phyloP scores from a whole-genome alignment of 768 basidiomycete genomes.

The Roridomyces roridus region DNA sequence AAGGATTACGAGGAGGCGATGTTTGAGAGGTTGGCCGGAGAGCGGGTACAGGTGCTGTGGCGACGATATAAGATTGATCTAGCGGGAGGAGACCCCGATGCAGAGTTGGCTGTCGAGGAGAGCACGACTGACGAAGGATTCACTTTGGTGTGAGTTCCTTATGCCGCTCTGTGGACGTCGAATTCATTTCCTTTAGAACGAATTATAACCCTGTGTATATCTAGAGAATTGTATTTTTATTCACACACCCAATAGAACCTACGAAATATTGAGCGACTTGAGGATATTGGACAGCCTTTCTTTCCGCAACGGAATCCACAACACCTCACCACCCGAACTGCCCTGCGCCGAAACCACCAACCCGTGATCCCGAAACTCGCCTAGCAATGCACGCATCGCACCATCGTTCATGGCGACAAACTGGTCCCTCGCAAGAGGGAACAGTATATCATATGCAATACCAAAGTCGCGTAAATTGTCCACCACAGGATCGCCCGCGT shows the following conservation, averaged over 20 bases:
- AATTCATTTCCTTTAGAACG: too few species aligned
- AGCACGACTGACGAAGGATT: constrained; percentile 7
- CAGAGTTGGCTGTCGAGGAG: background rate
- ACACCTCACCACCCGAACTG: constrained; percentile 58
- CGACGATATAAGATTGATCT: constrained; percentile 53
- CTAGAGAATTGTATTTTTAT: too few species aligned
- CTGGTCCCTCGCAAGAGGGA: constrained; percentile 75
- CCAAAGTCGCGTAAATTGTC: constrained; percentile 61
- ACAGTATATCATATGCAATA: constrained; percentile 70
- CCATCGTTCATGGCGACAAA: constrained; percentile 92
- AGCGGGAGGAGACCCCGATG: constrained; percentile 19
- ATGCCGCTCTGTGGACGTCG: too few species aligned
- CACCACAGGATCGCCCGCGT: constrained; percentile 35
- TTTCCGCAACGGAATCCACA: constrained; percentile 89
- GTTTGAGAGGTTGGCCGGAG: constrained; percentile 60
- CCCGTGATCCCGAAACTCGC: constrained; percentile 92
- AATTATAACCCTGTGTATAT: too few species aligned
- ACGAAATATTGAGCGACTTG: constrained; percentile 13
- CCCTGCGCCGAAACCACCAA: constrained; percentile 66
- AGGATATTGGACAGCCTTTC: constrained; percentile 67
- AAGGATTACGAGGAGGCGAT: constrained; percentile 54
- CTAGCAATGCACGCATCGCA: constrained; percentile 78
- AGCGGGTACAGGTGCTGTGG: constrained; percentile 64
- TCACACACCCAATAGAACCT: too few species aligned
- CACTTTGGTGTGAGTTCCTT: constrained; percentile 13